Conservation (phyloP, 179 eudicot species). For the Gypsophila paniculata region DNA sequence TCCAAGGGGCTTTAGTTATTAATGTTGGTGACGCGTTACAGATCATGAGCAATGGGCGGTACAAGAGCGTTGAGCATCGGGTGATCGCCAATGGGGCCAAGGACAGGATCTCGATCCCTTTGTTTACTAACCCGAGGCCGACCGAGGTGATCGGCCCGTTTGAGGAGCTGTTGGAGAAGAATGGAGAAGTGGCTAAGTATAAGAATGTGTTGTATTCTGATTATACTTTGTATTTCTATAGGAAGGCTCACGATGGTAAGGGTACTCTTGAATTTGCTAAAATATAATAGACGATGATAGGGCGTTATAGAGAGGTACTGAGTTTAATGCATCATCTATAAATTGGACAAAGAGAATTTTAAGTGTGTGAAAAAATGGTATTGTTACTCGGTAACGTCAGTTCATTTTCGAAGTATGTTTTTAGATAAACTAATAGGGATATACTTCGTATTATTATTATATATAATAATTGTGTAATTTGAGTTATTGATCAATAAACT, state of each 20-base stretch:
- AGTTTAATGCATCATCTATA: too few species aligned
- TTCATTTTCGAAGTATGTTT: too few species aligned
- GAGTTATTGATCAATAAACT: too few species aligned
- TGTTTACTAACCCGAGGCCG: constrained; percentile 43
- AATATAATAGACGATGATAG: background rate
- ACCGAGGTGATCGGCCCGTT: constrained; percentile 39
- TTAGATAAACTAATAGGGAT: too few species aligned
- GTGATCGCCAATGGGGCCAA: constrained; percentile 35
- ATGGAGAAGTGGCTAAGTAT: constrained; percentile 35
- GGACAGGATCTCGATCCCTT: constrained; percentile 46
- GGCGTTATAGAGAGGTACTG: too few species aligned
- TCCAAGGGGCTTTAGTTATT: constrained; percentile 37
- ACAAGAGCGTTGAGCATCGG: constrained; percentile 55
- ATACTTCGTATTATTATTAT: too few species aligned
- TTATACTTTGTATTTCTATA: constrained; percentile 27
- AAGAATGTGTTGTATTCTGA: constrained; percentile 29
- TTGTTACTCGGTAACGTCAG: too few species aligned
- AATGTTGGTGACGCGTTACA: constrained; percentile 50
- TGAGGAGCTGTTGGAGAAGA: constrained; percentile 29
- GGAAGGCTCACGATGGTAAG: constrained; percentile 35
- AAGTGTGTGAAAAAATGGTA: too few species aligned
- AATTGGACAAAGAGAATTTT: too few species aligned
- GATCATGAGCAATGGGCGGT: constrained; percentile 47
- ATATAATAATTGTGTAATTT: too few species aligned
- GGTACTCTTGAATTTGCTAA: constrained; percentile 27